Evolutionary conservation across 1,139 yeast genomes (phyloP).

Genomic region (Maudiozyma humilis): DNA sequence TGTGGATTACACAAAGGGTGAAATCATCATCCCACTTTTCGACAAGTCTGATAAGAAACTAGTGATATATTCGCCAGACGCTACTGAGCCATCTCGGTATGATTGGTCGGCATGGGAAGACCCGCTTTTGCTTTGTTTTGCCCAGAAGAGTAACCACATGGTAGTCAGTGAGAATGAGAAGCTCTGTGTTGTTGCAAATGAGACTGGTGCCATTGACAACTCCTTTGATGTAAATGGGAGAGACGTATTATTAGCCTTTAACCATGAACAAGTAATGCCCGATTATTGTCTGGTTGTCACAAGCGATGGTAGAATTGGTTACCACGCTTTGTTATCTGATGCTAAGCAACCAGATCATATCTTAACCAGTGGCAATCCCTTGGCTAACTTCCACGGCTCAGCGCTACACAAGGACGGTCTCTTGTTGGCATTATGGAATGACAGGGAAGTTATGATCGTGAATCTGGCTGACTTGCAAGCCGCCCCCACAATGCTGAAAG

Average conservation of each 20-base stretch:
- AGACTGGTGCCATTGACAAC: not conserved
- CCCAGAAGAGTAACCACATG: not conserved
- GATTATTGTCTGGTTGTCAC: not conserved
- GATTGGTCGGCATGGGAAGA: not conserved
- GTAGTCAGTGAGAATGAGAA: not conserved
- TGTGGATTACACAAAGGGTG: not conserved
- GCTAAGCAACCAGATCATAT: not conserved
- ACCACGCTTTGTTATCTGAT: not conserved
- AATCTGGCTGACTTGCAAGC: slow-evolving; percentile 16
- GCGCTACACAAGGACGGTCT: slow-evolving; percentile 27
- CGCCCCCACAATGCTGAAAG: slow-evolving; percentile 11
- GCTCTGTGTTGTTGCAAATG: not conserved
- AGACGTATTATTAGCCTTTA: not conserved
- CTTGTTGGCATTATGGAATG: slow-evolving; percentile 17
- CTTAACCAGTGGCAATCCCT: not conserved
- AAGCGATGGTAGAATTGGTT: not conserved
- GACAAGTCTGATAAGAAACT: not conserved
- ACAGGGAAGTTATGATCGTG: slow-evolving; percentile 12
- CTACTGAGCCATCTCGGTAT: not conserved
- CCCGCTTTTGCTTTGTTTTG: not conserved
- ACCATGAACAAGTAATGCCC: slow-evolving; percentile 2
- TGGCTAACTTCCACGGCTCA: not conserved
- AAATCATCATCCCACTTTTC: not conserved
- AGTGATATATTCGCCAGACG: not conserved
- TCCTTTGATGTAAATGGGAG: not conserved